Evolutionary conservation across 2,329 filamentous ascomycete genomes (phyloP), one percentile per base, ranked within the genome.

Genomic region (Epichloe uncinata): DNA sequence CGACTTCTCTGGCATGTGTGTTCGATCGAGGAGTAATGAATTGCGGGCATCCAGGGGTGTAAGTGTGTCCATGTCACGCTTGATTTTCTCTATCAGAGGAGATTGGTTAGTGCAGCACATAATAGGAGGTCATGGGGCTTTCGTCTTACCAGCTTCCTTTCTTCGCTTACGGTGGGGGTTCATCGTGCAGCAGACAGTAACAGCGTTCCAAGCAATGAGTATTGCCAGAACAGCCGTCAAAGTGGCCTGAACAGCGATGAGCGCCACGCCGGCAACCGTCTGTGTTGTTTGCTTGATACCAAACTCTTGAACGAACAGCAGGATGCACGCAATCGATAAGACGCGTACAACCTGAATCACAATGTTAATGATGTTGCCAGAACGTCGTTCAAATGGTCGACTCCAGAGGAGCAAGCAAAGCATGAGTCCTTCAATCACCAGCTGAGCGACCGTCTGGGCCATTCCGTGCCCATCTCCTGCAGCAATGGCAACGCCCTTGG

Each of bases 271-370:
- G 15, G 87, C 91, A 46, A 97, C 79, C 0, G 93, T 97, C 72
- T 96, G 88, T 9, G 91, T 96, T 9, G 90, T 95, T 66, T 96
- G 84, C 5, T 82, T 77, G 57, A 98, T 84, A 51, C 86, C 87
- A 49, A 98, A 81, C 69, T 97, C 84, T 63, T 97, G 85, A 30
- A 97, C 91, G 60, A 97, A 98, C 47, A 97, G 75, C 56, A 98
- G 71, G 58, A 97, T 87, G 69, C 90, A 95, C 49, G 80, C 76
- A 6, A 96, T 85, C 0, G 91, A 96, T 47, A 96, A 70, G 12
- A 95, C 85, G 42, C 93, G 86, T 16, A 96, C 88, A 37, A 86
- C 75, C 66, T 95, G 88, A 59, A 97, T 96, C 61, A 81, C 73
- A 61, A 95, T 90, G 70, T 96, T 96, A 75, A 98, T 89, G 67